Evolutionary conservation across 345 rosid genomes (phyloP).

Genomic region (Hibiscus trionum): DNA sequence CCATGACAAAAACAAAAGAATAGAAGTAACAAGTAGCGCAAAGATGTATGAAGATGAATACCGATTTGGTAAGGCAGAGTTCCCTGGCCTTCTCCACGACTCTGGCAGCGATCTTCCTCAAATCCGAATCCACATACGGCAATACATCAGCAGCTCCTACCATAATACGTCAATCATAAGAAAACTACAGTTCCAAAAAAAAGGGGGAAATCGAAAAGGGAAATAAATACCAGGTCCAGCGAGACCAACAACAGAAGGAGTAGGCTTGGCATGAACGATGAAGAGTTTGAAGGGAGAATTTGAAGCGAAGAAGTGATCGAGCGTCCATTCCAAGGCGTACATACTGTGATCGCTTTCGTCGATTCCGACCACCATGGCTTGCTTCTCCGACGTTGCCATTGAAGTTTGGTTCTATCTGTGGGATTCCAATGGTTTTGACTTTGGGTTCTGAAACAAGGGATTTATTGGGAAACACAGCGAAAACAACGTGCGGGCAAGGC

Average conservation of each 20-base stretch:
- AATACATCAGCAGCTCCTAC: constrained; percentile 71
- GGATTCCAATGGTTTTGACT: too few species aligned
- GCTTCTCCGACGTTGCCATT: constrained; percentile 26
- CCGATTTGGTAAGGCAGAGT: constrained; percentile 50
- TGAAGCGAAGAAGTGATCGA: constrained; percentile 63
- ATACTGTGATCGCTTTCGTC: constrained; percentile 67
- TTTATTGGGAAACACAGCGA: too few species aligned
- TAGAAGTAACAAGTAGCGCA: not conserved
- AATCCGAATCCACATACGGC: constrained; percentile 62
- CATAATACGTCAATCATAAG: not conserved
- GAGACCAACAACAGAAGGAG: constrained; percentile 44
- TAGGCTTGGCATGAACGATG: constrained; percentile 73
- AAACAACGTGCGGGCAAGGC: too few species aligned
- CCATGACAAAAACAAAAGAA: too few species aligned
- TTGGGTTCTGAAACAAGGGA: too few species aligned
- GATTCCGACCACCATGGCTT: constrained; percentile 48
- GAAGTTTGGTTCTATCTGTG: too few species aligned
- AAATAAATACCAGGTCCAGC: constrained; percentile 61
- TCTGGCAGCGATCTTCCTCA: constrained; percentile 59
- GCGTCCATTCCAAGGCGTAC: constrained; percentile 47
- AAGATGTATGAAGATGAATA: constrained; percentile 12
- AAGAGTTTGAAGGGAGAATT: constrained; percentile 65
- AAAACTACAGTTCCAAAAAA: not conserved
- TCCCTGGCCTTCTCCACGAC: constrained; percentile 63
- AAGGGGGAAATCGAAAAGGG: not conserved